Conservation (phyloP, 805 yeast genomes). For the Lipomyces lipofer region DNA sequence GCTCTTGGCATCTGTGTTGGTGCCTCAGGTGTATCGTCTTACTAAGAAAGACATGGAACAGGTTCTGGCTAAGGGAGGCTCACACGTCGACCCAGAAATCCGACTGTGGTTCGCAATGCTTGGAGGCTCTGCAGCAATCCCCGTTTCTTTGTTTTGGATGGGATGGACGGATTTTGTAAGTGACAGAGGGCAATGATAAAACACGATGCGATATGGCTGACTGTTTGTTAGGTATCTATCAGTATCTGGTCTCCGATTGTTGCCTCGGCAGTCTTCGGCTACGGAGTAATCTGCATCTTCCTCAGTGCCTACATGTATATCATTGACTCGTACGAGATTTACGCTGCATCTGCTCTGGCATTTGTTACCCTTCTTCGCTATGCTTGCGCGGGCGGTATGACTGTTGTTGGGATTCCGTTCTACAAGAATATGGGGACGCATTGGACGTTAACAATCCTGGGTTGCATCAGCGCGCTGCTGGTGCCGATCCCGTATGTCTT, state of each 20-base stretch:
- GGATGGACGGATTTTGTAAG: constrained; percentile 53
- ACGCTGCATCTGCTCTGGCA: constrained; percentile 77
- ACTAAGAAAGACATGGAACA: constrained; percentile 12
- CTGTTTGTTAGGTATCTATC: constrained; percentile 28
- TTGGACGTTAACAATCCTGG: constrained; percentile 41
- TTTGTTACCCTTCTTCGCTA: constrained; percentile 67
- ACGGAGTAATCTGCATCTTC: constrained; percentile 44
- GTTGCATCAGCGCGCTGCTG: constrained; percentile 34
- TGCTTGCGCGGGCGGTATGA: constrained; percentile 53
- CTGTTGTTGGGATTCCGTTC: constrained; percentile 56
- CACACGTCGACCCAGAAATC: constrained; percentile 47
- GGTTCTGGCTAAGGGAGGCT: constrained; percentile 16
- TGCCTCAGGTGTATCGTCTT: constrained; percentile 17
- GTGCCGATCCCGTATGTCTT: constrained; percentile 60
- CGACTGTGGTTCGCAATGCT: constrained; percentile 53
- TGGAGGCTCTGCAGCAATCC: constrained; percentile 49
- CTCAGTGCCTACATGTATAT: constrained; percentile 46
- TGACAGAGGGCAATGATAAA: background rate
- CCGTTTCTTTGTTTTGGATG: constrained; percentile 52
- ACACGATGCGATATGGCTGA: constrained; percentile 30
- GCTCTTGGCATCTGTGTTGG: constrained; percentile 12
- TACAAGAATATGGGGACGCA: constrained; percentile 51
- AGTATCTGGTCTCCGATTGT: constrained; percentile 48
- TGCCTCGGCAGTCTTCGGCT: constrained; percentile 54
- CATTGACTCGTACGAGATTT: constrained; percentile 47